Evolutionary conservation across 1,284 basidiomycete genomes (phyloP), one percentile per base, ranked within the genome.

Genomic region (Ustilago hordei): DNA sequence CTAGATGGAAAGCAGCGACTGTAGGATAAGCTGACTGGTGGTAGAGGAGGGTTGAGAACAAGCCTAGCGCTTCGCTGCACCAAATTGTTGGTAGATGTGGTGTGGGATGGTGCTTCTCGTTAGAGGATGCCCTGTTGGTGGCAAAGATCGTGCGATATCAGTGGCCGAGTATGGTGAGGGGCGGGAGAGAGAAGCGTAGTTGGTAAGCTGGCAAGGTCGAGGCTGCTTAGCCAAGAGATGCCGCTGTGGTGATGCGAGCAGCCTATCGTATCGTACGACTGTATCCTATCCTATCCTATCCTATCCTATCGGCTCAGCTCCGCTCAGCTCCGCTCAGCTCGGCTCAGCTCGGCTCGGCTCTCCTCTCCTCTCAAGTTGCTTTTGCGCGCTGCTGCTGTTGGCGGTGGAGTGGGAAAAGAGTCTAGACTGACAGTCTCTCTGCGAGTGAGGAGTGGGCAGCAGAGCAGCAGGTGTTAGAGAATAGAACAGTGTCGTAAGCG

Each of bases 401-500:
- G 32, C 17, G 1, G n/a, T 45, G 6, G 43, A 45, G 39, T 41
- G 13, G 15, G 23, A 28, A 28, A 28, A 41, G 13, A 23, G 43
- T 45, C 43, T 45, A 45, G 43, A 45, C 11, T 45, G 43, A 50
- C 45, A 23, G 45, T 8, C 45, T 19, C 19, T 23, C n/a, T 48
- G n/a, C 38, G 4, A 11, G 9, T 39, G 38, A 17, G 11, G 38
- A 7, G 4, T 5, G 15, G 38, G 12, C n/a, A 15, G 41, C 31
- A 17, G 38, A 57, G 39, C 34, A 55, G 53, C 23, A 28, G 23
- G 34, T 11, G 17, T 12, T 9, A 34, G 59, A 39, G 50, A 35
- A 35, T 55, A 47, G 53, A 47, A 57, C 12, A 45, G 41, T 69
- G 56, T 63, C 56, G 60, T 69, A 69, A 69, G 66, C 66, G 60